Percentiles rank a stretch among this genome's conserved stretches.
These are phyloP conservation scores for Neoboletus brunneissimus DNA, from an alignment of 768 basidiomycete species.

Conservation along the genomic window DNA sequence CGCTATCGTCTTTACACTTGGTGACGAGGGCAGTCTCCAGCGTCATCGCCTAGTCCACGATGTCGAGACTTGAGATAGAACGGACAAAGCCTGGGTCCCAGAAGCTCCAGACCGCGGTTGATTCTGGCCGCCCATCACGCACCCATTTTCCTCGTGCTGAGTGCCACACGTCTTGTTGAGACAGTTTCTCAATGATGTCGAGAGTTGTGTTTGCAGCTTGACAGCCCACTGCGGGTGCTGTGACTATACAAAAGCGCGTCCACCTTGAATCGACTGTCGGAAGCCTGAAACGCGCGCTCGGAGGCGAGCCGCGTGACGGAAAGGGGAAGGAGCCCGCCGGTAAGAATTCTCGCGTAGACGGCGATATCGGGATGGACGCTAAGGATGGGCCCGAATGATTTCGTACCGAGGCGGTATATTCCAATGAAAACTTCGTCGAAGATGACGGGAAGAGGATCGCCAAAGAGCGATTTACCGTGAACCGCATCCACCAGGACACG, in stretches of 20 bases:
- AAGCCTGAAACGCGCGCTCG: conserved; percentile 75
- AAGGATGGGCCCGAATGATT: conserved; percentile 62
- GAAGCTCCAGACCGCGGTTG: conserved; percentile 69
- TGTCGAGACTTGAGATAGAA: conserved; percentile 49
- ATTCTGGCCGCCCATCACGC: background rate
- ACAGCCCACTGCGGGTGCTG: conserved; percentile 88
- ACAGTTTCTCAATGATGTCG: conserved; percentile 53
- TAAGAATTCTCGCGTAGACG: conserved; percentile 90
- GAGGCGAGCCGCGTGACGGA: conserved; percentile 83
- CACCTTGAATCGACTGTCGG: conserved; percentile 73
- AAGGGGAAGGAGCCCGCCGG: conserved; percentile 87
- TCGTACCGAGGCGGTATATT: conserved; percentile 79
- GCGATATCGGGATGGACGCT: conserved; percentile 82
- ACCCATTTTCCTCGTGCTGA: conserved; percentile 61
- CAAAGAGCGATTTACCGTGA: conserved; percentile 43
- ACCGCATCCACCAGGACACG: conserved; percentile 80
- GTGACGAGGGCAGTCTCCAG: conserved; percentile 84
- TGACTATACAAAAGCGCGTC: conserved; percentile 92
- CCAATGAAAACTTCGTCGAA: conserved; percentile 97
- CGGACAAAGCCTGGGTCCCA: conserved; percentile 78
- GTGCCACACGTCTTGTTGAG: conserved; percentile 53
- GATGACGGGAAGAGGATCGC: conserved; percentile 75
- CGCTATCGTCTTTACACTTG: conserved; percentile 56
- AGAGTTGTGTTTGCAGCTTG: conserved; percentile 85
- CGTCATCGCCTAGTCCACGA: conserved; percentile 78